Evolutionary conservation across 768 basidiomycete genomes (phyloP).

Genomic region (Hericium rajendrae): DNA sequence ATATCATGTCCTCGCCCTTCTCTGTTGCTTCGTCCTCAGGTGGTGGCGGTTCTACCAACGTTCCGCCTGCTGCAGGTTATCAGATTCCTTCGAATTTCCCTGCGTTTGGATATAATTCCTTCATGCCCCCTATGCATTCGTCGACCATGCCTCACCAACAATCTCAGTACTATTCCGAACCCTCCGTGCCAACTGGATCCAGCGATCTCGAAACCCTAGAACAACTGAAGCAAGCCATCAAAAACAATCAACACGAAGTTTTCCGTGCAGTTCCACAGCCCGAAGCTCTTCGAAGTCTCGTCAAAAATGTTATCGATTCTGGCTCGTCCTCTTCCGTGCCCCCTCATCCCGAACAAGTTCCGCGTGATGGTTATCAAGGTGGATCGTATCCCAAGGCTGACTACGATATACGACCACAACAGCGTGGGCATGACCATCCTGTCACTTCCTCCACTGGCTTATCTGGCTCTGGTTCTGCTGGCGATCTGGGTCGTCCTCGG

Average conservation of each 20-base stretch:
- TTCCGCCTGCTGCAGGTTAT: slow-evolving; percentile 23
- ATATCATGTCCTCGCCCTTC: slow-evolving; percentile 1
- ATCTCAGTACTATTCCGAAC: slow-evolving; percentile 8
- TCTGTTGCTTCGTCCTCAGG: neutral
- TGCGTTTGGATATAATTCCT: neutral
- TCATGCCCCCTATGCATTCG: slow-evolving; percentile 14
- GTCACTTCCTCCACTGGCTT: slow-evolving; percentile 6
- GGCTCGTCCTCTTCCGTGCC: slow-evolving; percentile 19
- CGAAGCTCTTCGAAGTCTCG: slow-evolving; percentile 50
- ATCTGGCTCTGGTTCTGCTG: slow-evolving; percentile 13
- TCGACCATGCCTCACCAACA: slow-evolving; percentile 1
- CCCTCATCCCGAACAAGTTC: slow-evolving; percentile 28
- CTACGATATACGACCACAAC: neutral
- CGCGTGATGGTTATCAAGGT: slow-evolving; percentile 8
- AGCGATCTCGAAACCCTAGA: slow-evolving; percentile 68
- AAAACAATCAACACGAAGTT: slow-evolving; percentile 61
- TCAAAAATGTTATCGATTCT: slow-evolving; percentile 40
- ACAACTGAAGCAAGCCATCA: slow-evolving; percentile 65
- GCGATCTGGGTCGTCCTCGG: slow-evolving; percentile 12
- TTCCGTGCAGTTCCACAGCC: slow-evolving; percentile 62
- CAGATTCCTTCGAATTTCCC: slow-evolving; percentile 20
- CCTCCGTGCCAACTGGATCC: slow-evolving; percentile 38
- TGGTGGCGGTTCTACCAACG: neutral
- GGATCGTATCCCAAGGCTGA: slow-evolving; percentile 1
- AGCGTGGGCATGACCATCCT: slow-evolving; percentile 6